A percentile compares a stretch with the other conserved stretches of the same genome.
Evolutionary conservation across 441 rosid genomes (phyloP).

Genomic region (Erodium trifolium): DNA sequence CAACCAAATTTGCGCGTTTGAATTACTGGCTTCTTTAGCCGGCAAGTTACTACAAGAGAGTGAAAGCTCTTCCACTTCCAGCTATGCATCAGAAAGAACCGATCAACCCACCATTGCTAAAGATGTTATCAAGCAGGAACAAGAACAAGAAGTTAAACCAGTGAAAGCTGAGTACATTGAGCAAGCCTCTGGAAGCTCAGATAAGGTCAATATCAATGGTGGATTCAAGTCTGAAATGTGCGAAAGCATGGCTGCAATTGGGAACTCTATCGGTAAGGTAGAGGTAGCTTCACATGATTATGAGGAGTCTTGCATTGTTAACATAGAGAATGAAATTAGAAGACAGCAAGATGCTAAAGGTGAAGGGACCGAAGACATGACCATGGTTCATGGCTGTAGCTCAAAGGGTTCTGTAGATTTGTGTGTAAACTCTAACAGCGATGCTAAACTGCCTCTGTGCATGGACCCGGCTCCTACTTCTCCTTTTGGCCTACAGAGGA

Average conservation of each 20-base stretch:
- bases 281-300: constrained; percentile 27
- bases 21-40: constrained; percentile 1
- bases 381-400: constrained; percentile 21
- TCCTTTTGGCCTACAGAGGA: constrained; percentile 50
- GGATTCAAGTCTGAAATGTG: constrained; percentile 30
- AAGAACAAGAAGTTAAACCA: neutral
- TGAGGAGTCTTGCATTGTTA: constrained; percentile 27
- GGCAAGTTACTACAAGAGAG: neutral
- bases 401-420: constrained; percentile 38
- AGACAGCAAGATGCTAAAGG: constrained; percentile 25
- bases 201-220: constrained; percentile 24
- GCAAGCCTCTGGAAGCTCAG: neutral
- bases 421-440: constrained; percentile 28
- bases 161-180: neutral
- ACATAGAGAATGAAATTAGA: constrained; percentile 26
- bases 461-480: constrained; percentile 31
- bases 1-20: neutral
- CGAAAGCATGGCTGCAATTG: constrained; percentile 17
- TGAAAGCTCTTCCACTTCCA: neutral
- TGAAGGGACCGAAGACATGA: constrained; percentile 27
- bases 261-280: constrained; percentile 25
- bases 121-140: neutral
- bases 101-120: neutral
- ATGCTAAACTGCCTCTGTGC: constrained; percentile 29
- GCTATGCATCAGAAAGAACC: neutral